Evolutionary conservation across 1,284 basidiomycete species (phyloP).

Genomic region (Ustilago loliicola): DNA sequence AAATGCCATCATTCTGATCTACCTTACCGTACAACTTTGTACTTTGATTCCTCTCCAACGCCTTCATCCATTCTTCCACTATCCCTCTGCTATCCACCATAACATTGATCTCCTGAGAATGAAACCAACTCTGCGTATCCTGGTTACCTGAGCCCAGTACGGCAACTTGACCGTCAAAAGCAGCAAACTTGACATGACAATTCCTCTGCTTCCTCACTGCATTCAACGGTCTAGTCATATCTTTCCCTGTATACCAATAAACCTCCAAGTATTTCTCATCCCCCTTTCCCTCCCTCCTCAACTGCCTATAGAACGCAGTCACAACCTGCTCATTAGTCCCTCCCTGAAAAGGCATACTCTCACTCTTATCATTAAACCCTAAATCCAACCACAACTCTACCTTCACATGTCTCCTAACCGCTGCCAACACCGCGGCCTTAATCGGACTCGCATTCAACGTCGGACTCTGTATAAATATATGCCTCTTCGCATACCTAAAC

Average conservation of each 20-base stretch:
- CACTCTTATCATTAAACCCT: conserved; percentile 74
- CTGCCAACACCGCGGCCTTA: conserved; percentile 78
- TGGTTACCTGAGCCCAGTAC: conserved; percentile 81
- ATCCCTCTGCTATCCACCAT: conserved; percentile 79
- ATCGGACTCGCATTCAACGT: conserved; percentile 82
- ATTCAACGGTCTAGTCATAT: conserved; percentile 80
- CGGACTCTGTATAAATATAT: conserved; percentile 78
- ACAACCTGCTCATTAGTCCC: conserved; percentile 84
- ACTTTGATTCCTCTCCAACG: conserved; percentile 79
- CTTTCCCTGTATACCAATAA: conserved; percentile 78
- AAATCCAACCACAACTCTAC: conserved; percentile 73
- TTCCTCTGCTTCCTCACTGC: conserved; percentile 81
- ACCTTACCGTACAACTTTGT: conserved; percentile 77
- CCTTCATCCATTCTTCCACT: conserved; percentile 78
- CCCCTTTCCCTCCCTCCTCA: conserved; percentile 63
- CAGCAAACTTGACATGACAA: conserved; percentile 79
- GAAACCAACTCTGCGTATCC: conserved; percentile 79
- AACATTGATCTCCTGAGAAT: conserved; percentile 82
- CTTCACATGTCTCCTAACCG: conserved; percentile 77
- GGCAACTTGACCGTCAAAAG: conserved; percentile 79
- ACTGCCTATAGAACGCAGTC: conserved; percentile 75
- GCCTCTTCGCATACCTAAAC: conserved; percentile 78
- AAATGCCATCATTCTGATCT: conserved; percentile 78
- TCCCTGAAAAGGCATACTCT: conserved; percentile 81
- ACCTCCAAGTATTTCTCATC: conserved; percentile 76